These are phyloP conservation scores for Lepraria neglecta DNA, from an alignment of 495 filamentous ascomycete species.

Conservation along the genomic window DNA sequence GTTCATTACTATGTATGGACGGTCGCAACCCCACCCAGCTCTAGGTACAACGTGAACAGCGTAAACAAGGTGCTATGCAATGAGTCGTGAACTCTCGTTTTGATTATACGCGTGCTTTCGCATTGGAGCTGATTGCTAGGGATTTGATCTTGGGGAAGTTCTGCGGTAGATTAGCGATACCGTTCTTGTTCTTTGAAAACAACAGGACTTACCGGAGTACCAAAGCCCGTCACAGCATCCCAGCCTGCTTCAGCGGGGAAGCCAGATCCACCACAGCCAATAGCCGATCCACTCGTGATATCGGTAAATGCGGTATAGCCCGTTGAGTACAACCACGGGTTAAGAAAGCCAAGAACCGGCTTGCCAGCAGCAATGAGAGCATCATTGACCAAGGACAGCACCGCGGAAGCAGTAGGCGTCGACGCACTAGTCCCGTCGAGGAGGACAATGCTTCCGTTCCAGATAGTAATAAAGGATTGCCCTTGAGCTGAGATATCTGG, in stretches of 20 bases:
- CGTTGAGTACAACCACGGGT: slow-evolving; percentile 63
- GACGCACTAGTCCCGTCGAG: slow-evolving; percentile 63
- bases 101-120: background rate
- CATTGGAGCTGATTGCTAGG: slow-evolving; percentile 12
- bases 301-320: slow-evolving; percentile 55
- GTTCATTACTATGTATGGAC: background rate
- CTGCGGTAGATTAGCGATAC: slow-evolving; percentile 5
- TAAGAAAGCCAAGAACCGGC: slow-evolving; percentile 62
- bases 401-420: slow-evolving; percentile 54
- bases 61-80: too few relatives aligned
- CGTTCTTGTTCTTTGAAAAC: background rate
- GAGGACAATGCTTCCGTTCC: slow-evolving; percentile 44
- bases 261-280: slow-evolving; percentile 50
- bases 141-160: slow-evolving; percentile 20
- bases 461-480: slow-evolving; percentile 46
- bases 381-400: slow-evolving; percentile 64
- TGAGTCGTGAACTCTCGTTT: too few relatives aligned
- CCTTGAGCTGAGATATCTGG: slow-evolving; percentile 67
- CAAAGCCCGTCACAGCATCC: slow-evolving; percentile 57
- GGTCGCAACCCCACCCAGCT: too few relatives aligned
- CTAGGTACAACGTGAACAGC: too few relatives aligned
- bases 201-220: slow-evolving; percentile 42
- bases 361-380: slow-evolving; percentile 51
- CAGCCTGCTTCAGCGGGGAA: slow-evolving; percentile 53
- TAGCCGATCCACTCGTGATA: slow-evolving; percentile 52